Evolutionary conservation across 495 filamentous ascomycete genomes (phyloP).

Genomic region (Tuber brumale): DNA sequence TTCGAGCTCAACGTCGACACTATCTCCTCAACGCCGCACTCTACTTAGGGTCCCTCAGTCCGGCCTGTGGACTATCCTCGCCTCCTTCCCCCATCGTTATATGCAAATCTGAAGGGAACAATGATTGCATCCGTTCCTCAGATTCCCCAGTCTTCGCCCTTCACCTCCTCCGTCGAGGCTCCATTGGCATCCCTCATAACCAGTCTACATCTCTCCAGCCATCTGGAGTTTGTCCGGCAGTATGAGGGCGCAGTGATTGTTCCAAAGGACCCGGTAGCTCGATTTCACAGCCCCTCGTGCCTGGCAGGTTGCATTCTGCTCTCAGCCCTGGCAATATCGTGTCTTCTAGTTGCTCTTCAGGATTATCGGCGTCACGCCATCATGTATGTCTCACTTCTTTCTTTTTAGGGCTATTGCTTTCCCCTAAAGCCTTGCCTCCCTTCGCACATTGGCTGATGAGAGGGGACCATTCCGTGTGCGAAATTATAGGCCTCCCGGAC

Average conservation of each 20-base stretch:
- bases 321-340: constrained; percentile 26
- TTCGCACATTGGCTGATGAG: constrained; percentile 9
- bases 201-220: constrained; percentile 22
- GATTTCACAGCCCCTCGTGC: constrained; percentile 27
- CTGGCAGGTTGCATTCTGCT: constrained; percentile 30
- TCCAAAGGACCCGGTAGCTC: constrained; percentile 27
- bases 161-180: constrained; percentile 37
- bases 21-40: not conserved
- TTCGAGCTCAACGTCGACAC: not conserved
- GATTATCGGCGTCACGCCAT: constrained; percentile 39
- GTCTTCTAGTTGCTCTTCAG: constrained; percentile 29
- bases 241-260: constrained; percentile 30
- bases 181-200: constrained; percentile 38
- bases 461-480: constrained; percentile 5
- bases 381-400: constrained; percentile 33
- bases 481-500: constrained; percentile 50
- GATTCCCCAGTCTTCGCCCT: constrained; percentile 33
- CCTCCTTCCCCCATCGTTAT: not conserved
- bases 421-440: constrained; percentile 2
- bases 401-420: not conserved
- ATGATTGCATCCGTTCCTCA: constrained; percentile 31
- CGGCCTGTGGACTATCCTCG: not conserved
- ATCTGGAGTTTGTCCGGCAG: constrained; percentile 21
- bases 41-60: not conserved
- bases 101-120: constrained; percentile 30